Base-by-base conservation (phyloP, 345 rosid species). In the Arabis alpina region DNA sequence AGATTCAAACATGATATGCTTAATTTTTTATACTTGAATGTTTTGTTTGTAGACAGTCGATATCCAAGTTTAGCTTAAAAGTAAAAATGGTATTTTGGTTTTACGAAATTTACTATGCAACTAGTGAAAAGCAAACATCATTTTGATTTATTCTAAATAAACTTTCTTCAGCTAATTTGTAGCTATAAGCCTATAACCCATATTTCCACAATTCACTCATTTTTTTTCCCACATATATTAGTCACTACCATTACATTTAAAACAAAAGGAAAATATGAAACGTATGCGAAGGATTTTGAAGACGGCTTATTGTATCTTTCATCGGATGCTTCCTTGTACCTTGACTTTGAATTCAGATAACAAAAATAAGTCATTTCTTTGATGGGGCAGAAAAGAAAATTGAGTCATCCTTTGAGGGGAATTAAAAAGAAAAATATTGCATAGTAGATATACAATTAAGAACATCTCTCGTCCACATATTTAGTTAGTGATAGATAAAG, bases 281-380 rank as follows among this genome's bases (percentile, higher is more conserved):
- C 59, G 36, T 12, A 74, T 59, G 44, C 27, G 15, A 36, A 59
- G n/a, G 36, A 51, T 14, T 36, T 73, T 59, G 34, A 66, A 24
- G 7, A 50, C 44, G 24, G 54, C 23, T 24, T 43, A 13, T 60
- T 34, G 4, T 8, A 27, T 59, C 12, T 60, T 66, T 74, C 51
- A 43, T 15, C 27, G 56, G 73, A 52, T 66, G 62, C 68, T 66
- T 67, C 73, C 43, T 67, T 13, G 6, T 12, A 36, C 24, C 50
- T 52, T 67, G 44, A 27, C 63, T 59, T 74, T 66, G 63, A 74
- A 74, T 74, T 52, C 68, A 66, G 36, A 61, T 36, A 52, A 66
- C 62, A 14, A 49, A 19, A 32, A 51, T 65, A 40, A 41, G 72
- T 42, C 77, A 50, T 65, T 60, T 15, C 23, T 49, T 47, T 5